phyloP scores from a whole-genome alignment of 306 rosid genomes.

The Medicago truncatula region DNA sequence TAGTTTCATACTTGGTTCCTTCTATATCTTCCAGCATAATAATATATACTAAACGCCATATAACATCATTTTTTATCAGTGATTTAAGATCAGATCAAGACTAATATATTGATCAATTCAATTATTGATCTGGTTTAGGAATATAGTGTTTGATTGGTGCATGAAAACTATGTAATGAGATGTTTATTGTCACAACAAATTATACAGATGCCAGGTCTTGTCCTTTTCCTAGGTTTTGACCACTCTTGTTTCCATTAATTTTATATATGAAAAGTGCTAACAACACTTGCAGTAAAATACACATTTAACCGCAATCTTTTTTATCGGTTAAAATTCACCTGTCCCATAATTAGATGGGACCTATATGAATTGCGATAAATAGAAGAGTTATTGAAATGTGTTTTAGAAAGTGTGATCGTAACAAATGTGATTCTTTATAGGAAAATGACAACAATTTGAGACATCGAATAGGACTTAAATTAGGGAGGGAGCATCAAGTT shows the following conservation, averaged over 20 bases:
- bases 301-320: too few species aligned
- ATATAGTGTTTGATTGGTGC: neutral
- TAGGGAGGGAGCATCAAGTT: constrained; percentile 13
- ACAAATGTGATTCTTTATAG: neutral
- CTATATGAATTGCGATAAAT: too few species aligned
- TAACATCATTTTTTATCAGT: constrained; percentile 28
- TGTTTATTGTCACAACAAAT: neutral
- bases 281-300: too few species aligned
- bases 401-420: too few species aligned
- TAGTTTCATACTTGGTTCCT: constrained; percentile 44
- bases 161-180: constrained; percentile 9
- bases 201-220: neutral
- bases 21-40: constrained; percentile 46
- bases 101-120: neutral
- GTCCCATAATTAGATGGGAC: too few species aligned
- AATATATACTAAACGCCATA: neutral
- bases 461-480: neutral
- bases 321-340: too few species aligned
- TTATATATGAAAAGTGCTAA: too few species aligned
- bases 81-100: too few species aligned
- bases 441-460: constrained; percentile 8
- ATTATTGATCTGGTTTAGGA: neutral
- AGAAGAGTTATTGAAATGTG: too few species aligned
- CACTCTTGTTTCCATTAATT: neutral
- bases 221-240: constrained; percentile 7